Percentiles rank a stretch among this genome's conserved stretches.
Conservation (phyloP, 2,329 filamentous ascomycete genomes). For the Westerdykella aurantiaca region DNA sequence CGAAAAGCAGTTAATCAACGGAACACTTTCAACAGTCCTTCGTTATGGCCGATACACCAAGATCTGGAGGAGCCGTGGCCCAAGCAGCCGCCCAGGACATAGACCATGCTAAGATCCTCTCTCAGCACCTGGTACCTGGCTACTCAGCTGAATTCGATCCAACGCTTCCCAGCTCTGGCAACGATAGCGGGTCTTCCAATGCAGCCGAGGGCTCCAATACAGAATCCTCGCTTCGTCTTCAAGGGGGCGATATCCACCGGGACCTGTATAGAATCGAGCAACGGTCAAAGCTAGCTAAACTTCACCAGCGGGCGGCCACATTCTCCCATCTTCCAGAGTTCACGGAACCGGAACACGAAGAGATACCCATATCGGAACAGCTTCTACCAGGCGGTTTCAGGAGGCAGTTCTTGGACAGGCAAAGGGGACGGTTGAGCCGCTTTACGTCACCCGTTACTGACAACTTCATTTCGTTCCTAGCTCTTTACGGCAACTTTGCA, state of each 20-base stretch:
- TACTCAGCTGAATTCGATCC: slow-evolving; percentile 43
- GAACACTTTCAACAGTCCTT: background rate
- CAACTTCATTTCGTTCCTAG: slow-evolving; percentile 70
- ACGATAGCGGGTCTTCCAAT: slow-evolving; percentile 22
- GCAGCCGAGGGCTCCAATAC: slow-evolving; percentile 18
- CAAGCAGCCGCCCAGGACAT: slow-evolving; percentile 17
- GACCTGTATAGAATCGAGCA: slow-evolving; percentile 70
- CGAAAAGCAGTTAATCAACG: background rate
- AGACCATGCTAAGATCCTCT: slow-evolving; percentile 35
- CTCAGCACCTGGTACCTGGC: slow-evolving; percentile 39
- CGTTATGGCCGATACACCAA: background rate
- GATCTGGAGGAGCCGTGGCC: background rate
- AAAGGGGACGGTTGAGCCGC: slow-evolving; percentile 37
- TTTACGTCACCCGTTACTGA: slow-evolving; percentile 54
- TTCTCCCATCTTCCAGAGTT: slow-evolving; percentile 53
- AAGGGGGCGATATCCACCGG: slow-evolving; percentile 73
- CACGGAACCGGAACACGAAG: slow-evolving; percentile 30
- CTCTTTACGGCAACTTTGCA: slow-evolving; percentile 70
- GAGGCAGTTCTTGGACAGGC: slow-evolving; percentile 46
- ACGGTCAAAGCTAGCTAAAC: slow-evolving; percentile 41
- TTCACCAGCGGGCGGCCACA: slow-evolving; percentile 56
- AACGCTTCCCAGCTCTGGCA: slow-evolving; percentile 17
- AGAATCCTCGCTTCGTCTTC: slow-evolving; percentile 64
- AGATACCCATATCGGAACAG: slow-evolving; percentile 41
- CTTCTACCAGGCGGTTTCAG: slow-evolving; percentile 51